Conservation (phyloP, 2,329 filamentous ascomycete genomes). For the Aureobasidium sp. region DNA sequence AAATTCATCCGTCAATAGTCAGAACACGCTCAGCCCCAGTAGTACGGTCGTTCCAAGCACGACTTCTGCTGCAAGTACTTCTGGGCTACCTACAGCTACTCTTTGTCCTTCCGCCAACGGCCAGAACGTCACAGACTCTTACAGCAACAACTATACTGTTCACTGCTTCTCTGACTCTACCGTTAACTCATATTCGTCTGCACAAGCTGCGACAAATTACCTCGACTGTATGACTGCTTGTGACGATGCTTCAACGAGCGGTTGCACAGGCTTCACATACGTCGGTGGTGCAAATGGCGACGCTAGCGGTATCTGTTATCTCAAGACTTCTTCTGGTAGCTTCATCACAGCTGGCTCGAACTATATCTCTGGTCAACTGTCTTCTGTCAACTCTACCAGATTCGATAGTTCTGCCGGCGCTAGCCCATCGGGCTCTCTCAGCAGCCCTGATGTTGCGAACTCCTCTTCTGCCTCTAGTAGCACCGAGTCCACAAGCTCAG, state of each 20-base stretch:
- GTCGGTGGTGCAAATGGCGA: conserved; percentile 15
- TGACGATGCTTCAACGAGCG: conserved; percentile 10
- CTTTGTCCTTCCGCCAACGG: conserved; percentile 17
- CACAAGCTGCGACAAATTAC: conserved; percentile 10
- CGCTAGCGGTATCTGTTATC: conserved; percentile 16
- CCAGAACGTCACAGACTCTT: conserved; percentile 9
- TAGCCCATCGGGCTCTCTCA: background rate
- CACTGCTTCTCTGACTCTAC: conserved; percentile 17
- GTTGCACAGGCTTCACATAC: conserved; percentile 19
- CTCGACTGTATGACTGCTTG: conserved; percentile 18
- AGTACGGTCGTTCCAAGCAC: background rate
- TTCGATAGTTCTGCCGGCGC: background rate
- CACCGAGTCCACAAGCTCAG: background rate
- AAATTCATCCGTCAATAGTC: background rate
- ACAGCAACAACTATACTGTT: conserved; percentile 16
- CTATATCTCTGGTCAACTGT: conserved; percentile 13
- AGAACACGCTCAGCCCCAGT: background rate
- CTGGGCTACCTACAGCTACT: conserved; percentile 16
- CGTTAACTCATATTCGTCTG: conserved; percentile 11
- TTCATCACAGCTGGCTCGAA: conserved; percentile 12
- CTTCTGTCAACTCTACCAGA: background rate
- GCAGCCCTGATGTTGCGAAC: background rate
- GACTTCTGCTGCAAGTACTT: background rate
- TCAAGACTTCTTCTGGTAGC: conserved; percentile 17
- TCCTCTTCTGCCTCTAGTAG: background rate